Percentiles rank a stretch among this genome's conserved stretches.
phyloP scores from a whole-genome alignment of 495 filamentous ascomycete species.

The Xylaria flabelliformis region DNA sequence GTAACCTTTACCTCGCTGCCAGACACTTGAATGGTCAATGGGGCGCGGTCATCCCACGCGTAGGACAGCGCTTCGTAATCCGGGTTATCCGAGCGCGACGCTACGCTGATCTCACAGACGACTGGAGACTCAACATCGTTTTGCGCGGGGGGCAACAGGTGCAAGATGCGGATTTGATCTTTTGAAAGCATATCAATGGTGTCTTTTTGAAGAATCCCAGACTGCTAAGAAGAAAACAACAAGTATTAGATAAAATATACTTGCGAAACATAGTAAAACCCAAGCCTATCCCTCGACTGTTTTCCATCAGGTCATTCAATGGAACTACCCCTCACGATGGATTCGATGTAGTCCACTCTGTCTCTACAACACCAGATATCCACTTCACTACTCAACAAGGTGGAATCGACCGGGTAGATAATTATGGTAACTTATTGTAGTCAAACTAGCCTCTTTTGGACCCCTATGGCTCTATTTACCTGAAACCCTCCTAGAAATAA shows the following conservation, averaged over 20 bases:
- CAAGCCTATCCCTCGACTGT: too few species aligned
- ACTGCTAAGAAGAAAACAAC: neutral
- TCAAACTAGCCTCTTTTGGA: too few species aligned
- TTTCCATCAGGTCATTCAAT: too few species aligned
- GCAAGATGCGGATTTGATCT: constrained; percentile 8
- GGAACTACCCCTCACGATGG: too few species aligned
- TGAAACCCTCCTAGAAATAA: too few species aligned
- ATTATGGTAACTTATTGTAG: too few species aligned
- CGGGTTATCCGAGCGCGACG: neutral
- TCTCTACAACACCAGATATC: too few species aligned
- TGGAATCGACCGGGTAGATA: too few species aligned
- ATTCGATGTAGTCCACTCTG: too few species aligned
- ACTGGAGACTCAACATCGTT: neutral
- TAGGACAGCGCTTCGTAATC: neutral
- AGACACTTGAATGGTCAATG: constrained; percentile 5
- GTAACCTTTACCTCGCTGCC: neutral
- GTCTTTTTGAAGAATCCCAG: neutral
- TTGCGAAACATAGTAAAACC: too few species aligned
- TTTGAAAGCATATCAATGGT: neutral
- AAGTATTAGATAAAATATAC: neutral
- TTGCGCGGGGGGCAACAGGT: neutral
- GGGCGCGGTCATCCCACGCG: neutral
- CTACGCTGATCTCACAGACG: neutral
- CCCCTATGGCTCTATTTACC: too few species aligned
- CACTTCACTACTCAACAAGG: too few species aligned